Conservation (phyloP, 148 eudicot genomes). For the Camellia lanceoleosa region DNA sequence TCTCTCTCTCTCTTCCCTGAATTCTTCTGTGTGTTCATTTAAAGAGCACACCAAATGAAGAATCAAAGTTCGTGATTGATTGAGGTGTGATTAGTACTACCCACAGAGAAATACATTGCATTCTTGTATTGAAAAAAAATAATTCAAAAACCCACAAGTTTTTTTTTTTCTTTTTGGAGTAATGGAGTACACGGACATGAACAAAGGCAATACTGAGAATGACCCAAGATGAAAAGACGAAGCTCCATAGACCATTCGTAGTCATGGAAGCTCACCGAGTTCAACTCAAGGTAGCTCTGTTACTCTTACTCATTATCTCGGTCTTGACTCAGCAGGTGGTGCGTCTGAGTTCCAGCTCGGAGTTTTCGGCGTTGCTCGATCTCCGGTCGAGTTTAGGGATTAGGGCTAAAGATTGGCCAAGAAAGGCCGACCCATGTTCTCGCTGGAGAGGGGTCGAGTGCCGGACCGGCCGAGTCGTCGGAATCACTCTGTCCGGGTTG, state of each 20-base stretch:
- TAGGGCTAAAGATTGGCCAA: constrained; percentile 36
- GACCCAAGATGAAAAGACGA: not conserved
- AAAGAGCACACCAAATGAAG: not conserved
- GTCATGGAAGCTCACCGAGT: constrained; percentile 15
- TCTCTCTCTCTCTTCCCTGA: not conserved
- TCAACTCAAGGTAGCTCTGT: constrained; percentile 13
- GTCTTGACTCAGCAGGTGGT: constrained; percentile 23
- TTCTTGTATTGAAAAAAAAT: not conserved
- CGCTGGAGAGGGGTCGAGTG: constrained; percentile 37
- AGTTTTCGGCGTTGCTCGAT: constrained; percentile 27
- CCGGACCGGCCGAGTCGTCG: constrained; percentile 24
- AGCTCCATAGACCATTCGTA: not conserved
- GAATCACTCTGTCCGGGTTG: constrained; percentile 26
- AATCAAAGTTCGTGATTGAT: not conserved
- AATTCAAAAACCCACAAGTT: too few relatives aligned
- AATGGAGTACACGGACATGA: not conserved
- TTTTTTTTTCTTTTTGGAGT: not conserved
- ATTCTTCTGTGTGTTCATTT: constrained; percentile 6
- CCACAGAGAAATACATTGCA: not conserved
- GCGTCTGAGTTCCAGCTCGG: constrained; percentile 24
- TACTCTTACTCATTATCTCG: constrained; percentile 26
- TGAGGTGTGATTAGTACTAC: not conserved
- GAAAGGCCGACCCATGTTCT: constrained; percentile 29
- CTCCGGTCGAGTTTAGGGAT: constrained; percentile 36
- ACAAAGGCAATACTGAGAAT: not conserved